Conservation (phyloP, 345 rosid species). For the Populus deltoides region DNA sequence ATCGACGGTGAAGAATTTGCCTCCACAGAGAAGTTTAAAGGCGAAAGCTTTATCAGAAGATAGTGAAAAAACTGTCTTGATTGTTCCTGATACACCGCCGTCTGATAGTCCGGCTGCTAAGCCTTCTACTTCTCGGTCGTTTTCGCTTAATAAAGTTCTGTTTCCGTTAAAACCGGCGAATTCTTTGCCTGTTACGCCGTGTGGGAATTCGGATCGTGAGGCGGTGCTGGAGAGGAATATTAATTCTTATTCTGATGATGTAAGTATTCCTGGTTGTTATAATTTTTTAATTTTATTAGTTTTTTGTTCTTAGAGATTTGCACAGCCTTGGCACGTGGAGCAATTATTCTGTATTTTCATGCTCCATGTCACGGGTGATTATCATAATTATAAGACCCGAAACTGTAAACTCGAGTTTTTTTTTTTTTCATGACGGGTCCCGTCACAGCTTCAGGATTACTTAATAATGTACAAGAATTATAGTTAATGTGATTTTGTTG, state of each 20-base stretch:
- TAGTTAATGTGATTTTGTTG: neutral
- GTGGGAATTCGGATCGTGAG: constrained; percentile 22
- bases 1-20: constrained; percentile 38
- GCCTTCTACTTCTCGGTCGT: constrained; percentile 44
- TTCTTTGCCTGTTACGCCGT: constrained; percentile 51
- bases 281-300: neutral
- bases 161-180: constrained; percentile 33
- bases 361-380: too few relatives aligned
- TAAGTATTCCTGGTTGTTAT: constrained; percentile 16
- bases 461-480: too few relatives aligned
- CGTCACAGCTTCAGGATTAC: too few relatives aligned
- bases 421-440: too few relatives aligned
- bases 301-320: neutral
- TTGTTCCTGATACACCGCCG: constrained; percentile 35
- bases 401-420: too few relatives aligned
- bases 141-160: constrained; percentile 45
- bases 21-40: constrained; percentile 45
- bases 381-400: too few relatives aligned
- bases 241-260: constrained; percentile 20
- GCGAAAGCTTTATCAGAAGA: constrained; percentile 28
- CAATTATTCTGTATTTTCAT: neutral
- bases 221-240: constrained; percentile 21
- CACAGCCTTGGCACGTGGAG: neutral
- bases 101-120: constrained; percentile 33
- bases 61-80: constrained; percentile 39